Base-by-base conservation (phyloP, 2,329 filamentous ascomycete genomes). In the Xylariaceae sp. region DNA sequence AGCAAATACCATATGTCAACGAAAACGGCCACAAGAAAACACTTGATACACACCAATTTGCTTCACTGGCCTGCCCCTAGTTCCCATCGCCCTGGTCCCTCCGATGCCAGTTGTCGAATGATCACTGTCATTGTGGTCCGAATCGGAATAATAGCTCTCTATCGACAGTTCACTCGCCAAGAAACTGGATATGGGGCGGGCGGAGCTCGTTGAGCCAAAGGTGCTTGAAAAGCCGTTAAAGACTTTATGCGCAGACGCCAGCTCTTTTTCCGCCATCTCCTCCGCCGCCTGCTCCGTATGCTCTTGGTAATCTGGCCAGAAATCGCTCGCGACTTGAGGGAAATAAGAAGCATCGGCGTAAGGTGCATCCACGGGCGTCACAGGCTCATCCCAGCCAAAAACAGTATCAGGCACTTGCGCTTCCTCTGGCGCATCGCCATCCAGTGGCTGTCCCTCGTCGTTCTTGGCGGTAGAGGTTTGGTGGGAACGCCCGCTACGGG, bases 141-240 rank as follows among this genome's bases (percentile, higher is more conserved):
- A 61, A 8, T 60, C 50, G 16, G 65, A 64, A 51, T 50, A 47
- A 40, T 55, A 64, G 32, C 64, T 63, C 44, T 65, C 63, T 64
- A 68, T 60, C 18, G 67, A 68, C 49, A 67, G 59, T 42, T 64
- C 54, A 57, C 61, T 68, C 37, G 53, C 53, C 47, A 62, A 61
- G 56, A 53, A 53, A 40, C 57, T 62, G 10, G 57, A 44, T 5
- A 49, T 18, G 30, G 59, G 54, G 40, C 58, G 59, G 26, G 58
- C 44, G 15, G 61, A 58, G 21, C 62, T 60, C 21, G 57, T 51
- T 22, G 64, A 62, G 49, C 55, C 48, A 32, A 57, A 54, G 15
- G 58, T 55, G 34, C 49, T 56, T 6, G 54, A 57, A 42, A 61
- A 53, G 47, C 58, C 56, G 36, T 58, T 54, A 42, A 66, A 68